Evolutionary conservation across 805 yeast genomes (phyloP), one percentile per base, ranked within the genome.

Genomic region (Brettanomyces custersianus): DNA sequence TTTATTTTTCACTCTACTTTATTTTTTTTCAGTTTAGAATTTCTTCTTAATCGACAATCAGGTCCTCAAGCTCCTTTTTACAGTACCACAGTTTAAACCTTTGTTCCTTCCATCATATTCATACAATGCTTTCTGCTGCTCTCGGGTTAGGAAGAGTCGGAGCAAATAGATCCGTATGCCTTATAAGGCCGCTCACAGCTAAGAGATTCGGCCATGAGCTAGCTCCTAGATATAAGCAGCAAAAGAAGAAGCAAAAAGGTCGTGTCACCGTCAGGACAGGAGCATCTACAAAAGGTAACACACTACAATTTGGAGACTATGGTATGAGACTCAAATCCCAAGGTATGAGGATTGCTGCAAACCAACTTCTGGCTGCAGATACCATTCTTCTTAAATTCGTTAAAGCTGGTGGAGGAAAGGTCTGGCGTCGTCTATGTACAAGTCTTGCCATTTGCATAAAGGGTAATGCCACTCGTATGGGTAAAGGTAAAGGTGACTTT

Each of bases 401-500:
- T 52, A 77, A 95, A 59, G 85, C 88, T 13, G 64, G 78, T 30
- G 75, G 77, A 15, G 94, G 94, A 28, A 63, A 72, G 46, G 65
- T 87, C 36, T 78, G 81, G 71, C 79, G 90, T 48, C 74, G 97
- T 54, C 67, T 88, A 38, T 75, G 78, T 34, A 81, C 95, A 17
- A 80, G 83, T 55, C 72, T 86, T 36, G 92, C 97, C 0, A 94
- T 92, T 10, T 87, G 96, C 62, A 76, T 84, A 42, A 92, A 92
- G 65, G 98, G 98, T 65, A 92, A 92, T 59, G 96, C 92, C 59
- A 86, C 96, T 9, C 92, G 98, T 79, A 92, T 92, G 98, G 98
- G 98, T 68, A 92, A 92, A 61, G 98, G 98, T 66, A 92, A 92
- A 63, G 98, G 98, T 62, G 80, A 88, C 0, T 90, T 92, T 55